Conservation (phyloP, 2,329 filamentous ascomycete species). For the Talaromyces sp. region DNA sequence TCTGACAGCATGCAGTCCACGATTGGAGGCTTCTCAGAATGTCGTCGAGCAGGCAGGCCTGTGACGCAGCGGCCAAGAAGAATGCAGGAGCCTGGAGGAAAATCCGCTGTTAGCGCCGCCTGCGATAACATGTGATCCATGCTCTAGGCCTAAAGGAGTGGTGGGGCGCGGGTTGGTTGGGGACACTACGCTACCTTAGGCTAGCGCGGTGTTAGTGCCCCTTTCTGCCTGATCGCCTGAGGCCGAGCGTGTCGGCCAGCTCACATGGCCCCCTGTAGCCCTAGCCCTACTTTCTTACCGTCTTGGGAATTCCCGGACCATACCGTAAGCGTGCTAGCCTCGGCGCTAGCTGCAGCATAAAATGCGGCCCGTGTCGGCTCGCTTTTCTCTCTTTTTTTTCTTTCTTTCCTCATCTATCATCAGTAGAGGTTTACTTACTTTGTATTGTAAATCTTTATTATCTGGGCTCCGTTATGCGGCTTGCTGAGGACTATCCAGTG, state of each 20-base stretch:
- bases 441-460: conserved; percentile 38
- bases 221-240: background rate
- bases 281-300: conserved; percentile 14
- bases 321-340: conserved; percentile 13
- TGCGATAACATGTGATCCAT: conserved; percentile 5
- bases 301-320: background rate
- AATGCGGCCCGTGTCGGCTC: conserved; percentile 14
- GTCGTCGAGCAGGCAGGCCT: background rate
- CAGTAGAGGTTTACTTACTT: conserved; percentile 48
- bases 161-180: background rate
- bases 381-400: conserved; percentile 18
- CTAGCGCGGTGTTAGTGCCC: background rate
- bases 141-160: background rate
- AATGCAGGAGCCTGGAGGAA: background rate
- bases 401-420: conserved; percentile 42
- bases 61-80: background rate
- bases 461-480: conserved; percentile 44
- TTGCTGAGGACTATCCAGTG: conserved; percentile 46
- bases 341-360: conserved; percentile 20
- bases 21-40: background rate
- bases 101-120: background rate
- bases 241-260: background rate
- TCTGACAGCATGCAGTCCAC: background rate
- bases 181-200: background rate
- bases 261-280: conserved; percentile 1